phyloP scores from a whole-genome alignment of 495 filamentous ascomycete species.

The Xylaria longipes region DNA sequence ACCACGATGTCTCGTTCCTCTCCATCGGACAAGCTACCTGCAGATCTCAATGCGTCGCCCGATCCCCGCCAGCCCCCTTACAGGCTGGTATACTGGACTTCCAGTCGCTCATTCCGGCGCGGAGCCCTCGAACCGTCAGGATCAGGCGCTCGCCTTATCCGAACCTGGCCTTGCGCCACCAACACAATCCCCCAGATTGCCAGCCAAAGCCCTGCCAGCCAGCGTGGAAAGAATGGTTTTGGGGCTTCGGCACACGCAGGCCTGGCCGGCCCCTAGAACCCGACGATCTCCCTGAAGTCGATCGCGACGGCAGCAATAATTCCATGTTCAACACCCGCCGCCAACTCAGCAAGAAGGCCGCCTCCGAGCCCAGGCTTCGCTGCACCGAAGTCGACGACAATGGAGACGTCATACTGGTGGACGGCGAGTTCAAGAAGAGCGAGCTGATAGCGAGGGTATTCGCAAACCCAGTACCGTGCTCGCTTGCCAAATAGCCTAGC shows the following conservation, averaged over 20 bases:
- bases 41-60: conserved; percentile 32
- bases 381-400: conserved; percentile 95
- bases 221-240: conserved; percentile 64
- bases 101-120: conserved; percentile 49
- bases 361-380: conserved; percentile 79
- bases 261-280: conserved; percentile 46
- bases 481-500: conserved; percentile 23
- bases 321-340: conserved; percentile 66
- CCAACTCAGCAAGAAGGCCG: conserved; percentile 69
- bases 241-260: conserved; percentile 49
- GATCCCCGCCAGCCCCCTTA: conserved; percentile 38
- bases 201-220: conserved; percentile 50
- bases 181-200: conserved; percentile 20
- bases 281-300: conserved; percentile 59
- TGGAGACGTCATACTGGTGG: conserved; percentile 92
- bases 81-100: conserved; percentile 53
- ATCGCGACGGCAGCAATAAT: conserved; percentile 55
- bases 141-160: conserved; percentile 10
- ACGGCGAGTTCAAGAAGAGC: conserved; percentile 95
- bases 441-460: conserved; percentile 94
- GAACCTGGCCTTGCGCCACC: conserved; percentile 1
- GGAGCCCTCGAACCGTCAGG: conserved; percentile 9
- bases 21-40: conserved; percentile 30
- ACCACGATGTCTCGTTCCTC: conserved; percentile 41
- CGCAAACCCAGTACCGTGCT: not conserved